phyloP scores from a whole-genome alignment of 2,329 filamentous ascomycete species.

The Xylaria sp. region DNA sequence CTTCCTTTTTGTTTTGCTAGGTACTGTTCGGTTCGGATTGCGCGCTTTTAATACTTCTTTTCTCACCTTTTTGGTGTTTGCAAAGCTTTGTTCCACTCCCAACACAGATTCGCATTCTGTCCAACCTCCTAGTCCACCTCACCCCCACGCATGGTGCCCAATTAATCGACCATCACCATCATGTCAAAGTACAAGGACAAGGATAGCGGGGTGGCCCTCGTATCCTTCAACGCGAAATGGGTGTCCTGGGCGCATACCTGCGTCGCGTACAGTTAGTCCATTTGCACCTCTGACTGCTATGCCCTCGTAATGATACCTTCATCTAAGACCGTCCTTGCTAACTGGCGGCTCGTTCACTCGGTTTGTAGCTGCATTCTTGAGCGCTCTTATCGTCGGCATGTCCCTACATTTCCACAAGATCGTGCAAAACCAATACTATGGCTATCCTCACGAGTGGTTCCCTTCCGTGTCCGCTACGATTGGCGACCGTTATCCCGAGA shows the following conservation, averaged over 20 bases:
- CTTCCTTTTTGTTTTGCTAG: not conserved
- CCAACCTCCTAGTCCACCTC: not conserved
- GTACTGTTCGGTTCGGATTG: not conserved
- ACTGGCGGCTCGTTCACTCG: conserved; percentile 20
- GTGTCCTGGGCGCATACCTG: conserved; percentile 88
- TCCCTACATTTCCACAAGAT: conserved; percentile 95
- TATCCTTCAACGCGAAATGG: conserved; percentile 85
- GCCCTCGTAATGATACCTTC: not conserved
- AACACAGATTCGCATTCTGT: not conserved
- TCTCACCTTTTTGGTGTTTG: not conserved
- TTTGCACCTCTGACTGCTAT: not conserved
- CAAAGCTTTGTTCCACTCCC: not conserved
- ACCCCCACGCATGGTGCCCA: conserved; percentile 20
- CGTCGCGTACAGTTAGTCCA: conserved; percentile 77
- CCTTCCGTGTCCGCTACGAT: conserved; percentile 96
- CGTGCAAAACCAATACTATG: conserved; percentile 95
- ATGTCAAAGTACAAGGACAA: conserved; percentile 68
- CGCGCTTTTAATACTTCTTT: not conserved
- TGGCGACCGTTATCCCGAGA: conserved; percentile 95
- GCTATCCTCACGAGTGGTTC: conserved; percentile 95
- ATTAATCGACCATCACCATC: conserved; percentile 13
- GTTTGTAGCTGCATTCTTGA: conserved; percentile 79
- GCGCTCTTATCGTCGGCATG: conserved; percentile 83
- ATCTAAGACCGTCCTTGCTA: not conserved
- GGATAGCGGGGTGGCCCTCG: conserved; percentile 64